Evolutionary conservation across 352 stramenopile species (phyloP).

Genomic region (Pythium plurisporium): DNA sequence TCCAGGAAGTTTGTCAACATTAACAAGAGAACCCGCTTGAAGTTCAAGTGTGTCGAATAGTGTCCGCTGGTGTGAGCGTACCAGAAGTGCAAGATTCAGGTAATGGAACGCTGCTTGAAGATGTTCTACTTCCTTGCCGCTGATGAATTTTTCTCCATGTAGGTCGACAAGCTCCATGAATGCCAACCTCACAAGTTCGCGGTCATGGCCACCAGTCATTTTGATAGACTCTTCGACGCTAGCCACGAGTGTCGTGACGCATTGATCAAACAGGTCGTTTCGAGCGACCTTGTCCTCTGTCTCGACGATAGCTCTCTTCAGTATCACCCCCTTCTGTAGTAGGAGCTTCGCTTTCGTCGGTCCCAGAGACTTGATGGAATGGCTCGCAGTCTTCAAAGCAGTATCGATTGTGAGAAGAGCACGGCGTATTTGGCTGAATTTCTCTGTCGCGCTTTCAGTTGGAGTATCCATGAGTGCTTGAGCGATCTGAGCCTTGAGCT

Average conservation of each 20-base stretch:
- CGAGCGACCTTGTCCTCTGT: too few species aligned
- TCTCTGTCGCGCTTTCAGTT: background rate
- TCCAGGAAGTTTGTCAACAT: constrained; percentile 40
- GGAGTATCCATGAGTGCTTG: constrained; percentile 46
- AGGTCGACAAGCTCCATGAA: constrained; percentile 66
- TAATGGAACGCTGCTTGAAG: constrained; percentile 73
- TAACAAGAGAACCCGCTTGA: constrained; percentile 35
- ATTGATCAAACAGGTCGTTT: constrained; percentile 2
- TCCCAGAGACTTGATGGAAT: constrained; percentile 39
- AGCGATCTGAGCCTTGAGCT: constrained; percentile 44
- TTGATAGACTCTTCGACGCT: constrained; percentile 32
- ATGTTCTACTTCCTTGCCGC: constrained; percentile 40
- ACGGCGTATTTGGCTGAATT: background rate
- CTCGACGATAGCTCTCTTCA: constrained; percentile 40
- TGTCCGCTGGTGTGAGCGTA: constrained; percentile 36
- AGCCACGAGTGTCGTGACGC: constrained; percentile 9
- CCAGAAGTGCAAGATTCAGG: constrained; percentile 40
- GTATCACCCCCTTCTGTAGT: constrained; percentile 42
- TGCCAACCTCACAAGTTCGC: constrained; percentile 39
- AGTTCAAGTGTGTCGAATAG: constrained; percentile 66
- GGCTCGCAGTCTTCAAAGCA: constrained; percentile 34
- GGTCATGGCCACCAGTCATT: constrained; percentile 45
- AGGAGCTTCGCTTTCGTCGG: constrained; percentile 42
- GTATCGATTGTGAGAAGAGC: constrained; percentile 31
- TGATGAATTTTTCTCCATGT: constrained; percentile 41